phyloP scores from a whole-genome alignment of 2,329 filamentous ascomycete species.

The Beauveria asiatica region DNA sequence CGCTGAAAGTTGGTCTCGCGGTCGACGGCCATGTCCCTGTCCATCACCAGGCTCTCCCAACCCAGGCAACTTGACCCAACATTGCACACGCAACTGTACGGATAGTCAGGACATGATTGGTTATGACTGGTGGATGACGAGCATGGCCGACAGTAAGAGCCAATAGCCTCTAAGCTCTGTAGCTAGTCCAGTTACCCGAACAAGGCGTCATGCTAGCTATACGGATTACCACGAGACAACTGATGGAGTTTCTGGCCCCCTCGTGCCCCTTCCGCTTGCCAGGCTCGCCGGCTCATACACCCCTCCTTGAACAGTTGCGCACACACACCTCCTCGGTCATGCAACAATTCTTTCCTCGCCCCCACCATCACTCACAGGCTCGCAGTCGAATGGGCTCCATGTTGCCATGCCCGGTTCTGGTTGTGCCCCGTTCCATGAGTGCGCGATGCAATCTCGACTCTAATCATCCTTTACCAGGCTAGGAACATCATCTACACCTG shows the following conservation, averaged over 20 bases:
- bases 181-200: not conserved
- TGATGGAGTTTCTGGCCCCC: not conserved
- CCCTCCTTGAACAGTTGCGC: not conserved
- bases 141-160: not conserved
- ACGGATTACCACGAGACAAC: not conserved
- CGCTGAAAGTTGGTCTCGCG: not conserved
- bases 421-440: not conserved
- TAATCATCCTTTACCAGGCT: constrained; percentile 6
- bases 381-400: not conserved
- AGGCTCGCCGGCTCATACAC: not conserved
- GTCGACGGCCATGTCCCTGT: not conserved
- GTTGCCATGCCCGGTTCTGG: constrained; percentile 1
- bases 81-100: not conserved
- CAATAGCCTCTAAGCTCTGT: not conserved
- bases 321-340: not conserved
- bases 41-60: not conserved
- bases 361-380: not conserved
- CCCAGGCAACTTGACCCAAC: not conserved
- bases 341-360: not conserved
- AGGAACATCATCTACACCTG: not conserved
- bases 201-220: not conserved
- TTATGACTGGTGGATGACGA: not conserved
- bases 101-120: not conserved
- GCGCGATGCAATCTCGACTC: constrained; percentile 7
- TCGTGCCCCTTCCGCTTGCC: not conserved